Evolutionary conservation across 257 asterid species (phyloP).

Genomic region (Parsonsia alboflavescens): DNA sequence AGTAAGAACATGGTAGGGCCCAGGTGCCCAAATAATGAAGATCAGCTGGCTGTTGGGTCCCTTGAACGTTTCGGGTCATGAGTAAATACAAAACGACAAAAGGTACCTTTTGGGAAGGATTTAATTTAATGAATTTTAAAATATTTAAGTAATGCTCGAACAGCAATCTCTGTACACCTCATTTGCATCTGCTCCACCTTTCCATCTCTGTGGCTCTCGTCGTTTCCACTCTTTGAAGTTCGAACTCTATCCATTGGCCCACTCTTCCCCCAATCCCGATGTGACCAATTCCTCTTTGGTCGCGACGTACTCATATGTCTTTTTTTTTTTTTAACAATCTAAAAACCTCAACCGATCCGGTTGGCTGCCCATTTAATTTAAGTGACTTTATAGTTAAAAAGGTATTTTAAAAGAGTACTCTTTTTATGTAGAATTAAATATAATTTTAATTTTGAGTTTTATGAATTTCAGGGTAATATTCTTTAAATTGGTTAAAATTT

Average conservation of each 20-base stretch:
- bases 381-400: too few relatives aligned
- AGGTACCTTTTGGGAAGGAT: constrained; percentile 14
- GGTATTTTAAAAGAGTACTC: too few relatives aligned
- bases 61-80: background rate
- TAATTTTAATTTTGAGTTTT: too few relatives aligned
- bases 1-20: constrained; percentile 14
- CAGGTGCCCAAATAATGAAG: background rate
- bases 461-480: too few relatives aligned
- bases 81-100: constrained; percentile 26
- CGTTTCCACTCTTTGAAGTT: background rate
- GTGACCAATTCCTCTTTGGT: background rate
- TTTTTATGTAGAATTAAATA: too few relatives aligned
- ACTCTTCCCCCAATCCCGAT: background rate
- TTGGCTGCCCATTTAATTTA: too few relatives aligned
- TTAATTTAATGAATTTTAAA: background rate
- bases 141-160: background rate
- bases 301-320: background rate
- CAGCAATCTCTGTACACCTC: background rate
- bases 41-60: constrained; percentile 19
- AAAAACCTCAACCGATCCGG: too few relatives aligned
- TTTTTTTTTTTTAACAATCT: too few relatives aligned
- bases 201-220: background rate
- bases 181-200: background rate
- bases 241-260: background rate
- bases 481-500: too few relatives aligned